Base-by-base conservation (phyloP, 768 basidiomycete genomes). In the Lactarius evosmus region DNA sequence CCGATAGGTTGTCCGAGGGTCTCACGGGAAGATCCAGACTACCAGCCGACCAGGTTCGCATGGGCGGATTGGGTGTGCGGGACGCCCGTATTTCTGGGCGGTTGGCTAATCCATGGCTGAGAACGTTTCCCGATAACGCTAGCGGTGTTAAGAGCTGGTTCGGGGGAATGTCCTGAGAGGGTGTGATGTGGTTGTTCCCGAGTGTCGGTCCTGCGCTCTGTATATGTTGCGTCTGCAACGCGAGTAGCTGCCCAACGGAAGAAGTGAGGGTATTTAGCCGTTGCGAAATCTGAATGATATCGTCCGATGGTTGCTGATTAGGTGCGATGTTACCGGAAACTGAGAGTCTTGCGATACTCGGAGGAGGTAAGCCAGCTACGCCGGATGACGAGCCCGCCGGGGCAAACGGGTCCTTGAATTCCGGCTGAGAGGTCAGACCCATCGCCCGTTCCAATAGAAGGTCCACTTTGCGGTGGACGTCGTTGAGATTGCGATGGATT, bases 1-100 rank as follows among this genome's bases (percentile, higher is more conserved):
- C 69, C 36, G 71, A 58, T 49, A 75, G 60, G 50, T 75, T 73
- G 36, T 73, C 81, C 53, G 83, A 75, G 54, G 82, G 74, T 46
- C 89, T 82, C 68, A 86, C 72, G 9, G 89, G 86, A 60, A 93
- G 75, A 69, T 94, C 91, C 17, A 93, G 77, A 50, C 82, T 88
- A 38, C 91, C 91, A 41, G 88, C 85, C 60, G 92, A 92, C 91
- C 91, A 94, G 25, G 90, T 91, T 49, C 92, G 84, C 76, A 86
- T 82, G 7, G 89, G 89, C 32, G 85, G 80, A 65, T 85, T 88
- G 34, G 89, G 84, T 19, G 83, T 78, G 60, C 91, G 86, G 49
- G 78, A 74, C 38, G 83, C 73, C 58, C 90, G 79, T 46, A 87
- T 68, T 70, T 91, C 90, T 32, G 84, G 82, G 32, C 89, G 83